phyloP scores from a whole-genome alignment of 805 yeast species.

The Pichia eremophila region DNA sequence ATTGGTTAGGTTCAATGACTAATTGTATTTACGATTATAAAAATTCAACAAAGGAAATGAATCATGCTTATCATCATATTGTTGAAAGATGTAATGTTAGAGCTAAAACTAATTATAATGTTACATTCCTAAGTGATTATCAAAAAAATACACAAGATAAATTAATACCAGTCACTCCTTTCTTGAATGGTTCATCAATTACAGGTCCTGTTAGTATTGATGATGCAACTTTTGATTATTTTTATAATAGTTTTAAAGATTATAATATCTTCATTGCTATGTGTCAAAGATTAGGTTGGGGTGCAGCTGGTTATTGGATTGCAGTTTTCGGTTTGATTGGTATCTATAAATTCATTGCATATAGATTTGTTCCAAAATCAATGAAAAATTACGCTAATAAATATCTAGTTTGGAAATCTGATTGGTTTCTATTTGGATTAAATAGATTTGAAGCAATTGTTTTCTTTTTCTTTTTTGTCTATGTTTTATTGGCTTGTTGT shows the following conservation, averaged over 20 bases:
- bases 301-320: constrained; percentile 34
- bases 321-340: constrained; percentile 26
- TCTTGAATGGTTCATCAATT: constrained; percentile 19
- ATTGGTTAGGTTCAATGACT: constrained; percentile 37
- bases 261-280: constrained; percentile 28
- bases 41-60: constrained; percentile 19
- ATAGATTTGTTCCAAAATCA: constrained; percentile 1
- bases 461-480: constrained; percentile 23
- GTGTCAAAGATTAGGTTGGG: constrained; percentile 37
- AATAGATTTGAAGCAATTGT: constrained; percentile 19
- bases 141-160: constrained; percentile 26
- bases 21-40: constrained; percentile 31
- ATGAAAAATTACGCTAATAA: background rate
- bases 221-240: constrained; percentile 25
- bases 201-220: constrained; percentile 27
- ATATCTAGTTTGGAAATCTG: constrained; percentile 1
- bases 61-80: constrained; percentile 34
- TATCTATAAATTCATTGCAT: constrained; percentile 17
- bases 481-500: constrained; percentile 24
- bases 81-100: constrained; percentile 27
- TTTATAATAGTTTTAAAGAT: constrained; percentile 28
- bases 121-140: constrained; percentile 25
- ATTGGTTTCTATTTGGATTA: constrained; percentile 9
- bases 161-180: constrained; percentile 18
- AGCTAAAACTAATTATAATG: constrained; percentile 26